Conservation (phyloP, 2,329 filamentous ascomycete genomes). For the Parastagonospora nodorum region DNA sequence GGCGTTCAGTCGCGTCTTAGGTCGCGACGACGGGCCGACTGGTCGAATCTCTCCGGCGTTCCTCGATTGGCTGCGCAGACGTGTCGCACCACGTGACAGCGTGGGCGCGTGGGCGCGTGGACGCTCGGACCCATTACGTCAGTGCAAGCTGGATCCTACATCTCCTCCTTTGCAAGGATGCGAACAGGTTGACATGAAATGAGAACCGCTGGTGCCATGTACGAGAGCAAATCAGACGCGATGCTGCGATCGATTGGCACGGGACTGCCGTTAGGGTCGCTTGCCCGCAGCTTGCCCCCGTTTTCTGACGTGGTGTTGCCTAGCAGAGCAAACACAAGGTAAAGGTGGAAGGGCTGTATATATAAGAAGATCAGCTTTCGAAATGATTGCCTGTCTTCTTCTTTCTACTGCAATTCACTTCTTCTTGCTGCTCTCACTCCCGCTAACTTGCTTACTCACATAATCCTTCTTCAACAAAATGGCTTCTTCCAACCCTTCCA, state of each 20-base stretch:
- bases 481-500: conserved; percentile 54
- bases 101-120: conserved; percentile 18
- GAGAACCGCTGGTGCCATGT: neutral
- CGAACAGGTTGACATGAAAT: conserved; percentile 19
- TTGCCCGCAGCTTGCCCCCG: conserved; percentile 7
- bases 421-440: neutral
- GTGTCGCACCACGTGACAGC: conserved; percentile 9
- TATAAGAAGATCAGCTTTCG: conserved; percentile 2
- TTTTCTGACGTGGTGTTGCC: conserved; percentile 23
- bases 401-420: neutral
- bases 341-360: conserved; percentile 12
- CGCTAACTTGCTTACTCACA: neutral
- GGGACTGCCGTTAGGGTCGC: neutral
- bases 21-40: conserved; percentile 9
- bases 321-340: conserved; percentile 16
- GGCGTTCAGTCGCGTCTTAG: neutral
- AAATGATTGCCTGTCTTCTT: neutral
- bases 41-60: conserved; percentile 1
- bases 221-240: conserved; percentile 9
- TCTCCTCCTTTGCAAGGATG: conserved; percentile 13
- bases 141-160: conserved; percentile 5
- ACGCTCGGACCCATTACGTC: conserved; percentile 22
- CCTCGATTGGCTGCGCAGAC: conserved; percentile 18
- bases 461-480: conserved; percentile 23
- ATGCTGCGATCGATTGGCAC: conserved; percentile 10